A percentile compares a stretch with the other conserved stretches of the same genome.
These are phyloP conservation scores for Pulveroboletus sp. DNA, from an alignment of 768 basidiomycete genomes.

Conservation along the genomic window DNA sequence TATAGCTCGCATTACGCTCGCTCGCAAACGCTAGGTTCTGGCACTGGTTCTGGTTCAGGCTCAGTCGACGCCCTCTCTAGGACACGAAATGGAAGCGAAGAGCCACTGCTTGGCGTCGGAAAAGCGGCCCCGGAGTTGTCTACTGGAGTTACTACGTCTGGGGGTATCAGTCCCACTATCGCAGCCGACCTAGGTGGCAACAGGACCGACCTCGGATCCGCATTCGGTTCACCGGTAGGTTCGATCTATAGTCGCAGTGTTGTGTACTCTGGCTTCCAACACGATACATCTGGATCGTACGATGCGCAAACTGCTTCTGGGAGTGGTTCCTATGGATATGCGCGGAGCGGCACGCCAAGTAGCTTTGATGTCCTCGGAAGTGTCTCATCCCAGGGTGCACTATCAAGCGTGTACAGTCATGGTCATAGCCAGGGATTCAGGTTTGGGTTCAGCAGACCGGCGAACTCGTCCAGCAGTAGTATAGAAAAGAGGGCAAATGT, in stretches of 20 bases:
- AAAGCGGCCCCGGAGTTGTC: constrained; percentile 8
- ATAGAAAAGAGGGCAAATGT: constrained; percentile 10
- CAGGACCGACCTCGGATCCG: constrained; percentile 23
- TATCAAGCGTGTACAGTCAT: constrained; percentile 20
- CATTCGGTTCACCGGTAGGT: constrained; percentile 25
- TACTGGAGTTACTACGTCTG: constrained; percentile 1
- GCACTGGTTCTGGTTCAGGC: constrained; percentile 21
- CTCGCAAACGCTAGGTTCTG: constrained; percentile 28
- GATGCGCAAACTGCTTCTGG: constrained; percentile 18
- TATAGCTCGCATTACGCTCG: constrained; percentile 24
- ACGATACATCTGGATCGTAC: constrained; percentile 19
- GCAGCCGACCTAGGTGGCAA: constrained; percentile 9
- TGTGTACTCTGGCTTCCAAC: constrained; percentile 2
- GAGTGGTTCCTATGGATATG: constrained; percentile 21
- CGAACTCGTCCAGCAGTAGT: constrained; percentile 20
- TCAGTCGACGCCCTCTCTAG: constrained; percentile 26
- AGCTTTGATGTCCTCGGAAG: constrained; percentile 26
- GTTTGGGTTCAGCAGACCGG: constrained; percentile 15
- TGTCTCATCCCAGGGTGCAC: constrained; percentile 29
- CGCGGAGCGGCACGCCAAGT: constrained; percentile 24
- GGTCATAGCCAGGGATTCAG: constrained; percentile 16
- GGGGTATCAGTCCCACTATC: constrained; percentile 6
- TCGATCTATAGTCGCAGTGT: constrained; percentile 21
- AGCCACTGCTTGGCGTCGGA: constrained; percentile 21
- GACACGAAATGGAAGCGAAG: constrained; percentile 30